Evolutionary conservation across 2,329 filamentous ascomycete genomes (phyloP).

Genomic region (Fusarium sp.): DNA sequence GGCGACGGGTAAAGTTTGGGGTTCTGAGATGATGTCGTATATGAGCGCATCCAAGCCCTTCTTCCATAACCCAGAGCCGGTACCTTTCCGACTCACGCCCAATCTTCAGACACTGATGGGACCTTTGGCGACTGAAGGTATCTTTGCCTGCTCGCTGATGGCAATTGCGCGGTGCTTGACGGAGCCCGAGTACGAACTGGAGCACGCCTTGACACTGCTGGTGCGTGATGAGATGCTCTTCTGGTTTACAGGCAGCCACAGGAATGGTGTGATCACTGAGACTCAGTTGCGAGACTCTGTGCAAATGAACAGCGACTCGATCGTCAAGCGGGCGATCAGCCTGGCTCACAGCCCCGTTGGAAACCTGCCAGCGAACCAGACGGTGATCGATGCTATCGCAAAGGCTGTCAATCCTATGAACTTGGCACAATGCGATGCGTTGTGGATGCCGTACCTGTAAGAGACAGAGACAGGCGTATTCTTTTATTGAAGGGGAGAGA

Average conservation of each 20-base stretch:
- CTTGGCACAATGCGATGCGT: slow-evolving; percentile 83
- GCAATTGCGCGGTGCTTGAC: slow-evolving; percentile 93
- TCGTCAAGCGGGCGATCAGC: slow-evolving; percentile 88
- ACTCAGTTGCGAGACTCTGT: slow-evolving; percentile 79
- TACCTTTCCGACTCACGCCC: slow-evolving; percentile 95
- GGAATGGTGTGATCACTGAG: slow-evolving; percentile 59
- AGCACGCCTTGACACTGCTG: slow-evolving; percentile 92
- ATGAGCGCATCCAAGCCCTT: slow-evolving; percentile 85
- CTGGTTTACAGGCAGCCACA: slow-evolving; percentile 86
- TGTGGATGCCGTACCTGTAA: slow-evolving; percentile 97
- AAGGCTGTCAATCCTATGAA: slow-evolving; percentile 92
- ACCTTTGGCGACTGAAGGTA: slow-evolving; percentile 91
- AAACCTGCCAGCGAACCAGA: slow-evolving; percentile 94
- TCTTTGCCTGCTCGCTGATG: slow-evolving; percentile 95
- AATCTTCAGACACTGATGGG: slow-evolving; percentile 97
- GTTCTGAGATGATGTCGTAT: slow-evolving; percentile 88
- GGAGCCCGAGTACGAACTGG: slow-evolving; percentile 87
- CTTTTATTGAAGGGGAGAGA: slow-evolving; percentile 15
- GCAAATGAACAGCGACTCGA: slow-evolving; percentile 84
- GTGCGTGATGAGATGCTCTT: slow-evolving; percentile 98
- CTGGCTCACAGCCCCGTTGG: slow-evolving; percentile 79
- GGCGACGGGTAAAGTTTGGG: slow-evolving; percentile 92
- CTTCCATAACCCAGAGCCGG: slow-evolving; percentile 94
- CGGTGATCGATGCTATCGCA: slow-evolving; percentile 92
- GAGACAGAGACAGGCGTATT: slow-evolving; percentile 23